These are phyloP conservation scores for Tylopilus vinaceipallidus DNA, from an alignment of 768 basidiomycete species.

Conservation along the genomic window DNA sequence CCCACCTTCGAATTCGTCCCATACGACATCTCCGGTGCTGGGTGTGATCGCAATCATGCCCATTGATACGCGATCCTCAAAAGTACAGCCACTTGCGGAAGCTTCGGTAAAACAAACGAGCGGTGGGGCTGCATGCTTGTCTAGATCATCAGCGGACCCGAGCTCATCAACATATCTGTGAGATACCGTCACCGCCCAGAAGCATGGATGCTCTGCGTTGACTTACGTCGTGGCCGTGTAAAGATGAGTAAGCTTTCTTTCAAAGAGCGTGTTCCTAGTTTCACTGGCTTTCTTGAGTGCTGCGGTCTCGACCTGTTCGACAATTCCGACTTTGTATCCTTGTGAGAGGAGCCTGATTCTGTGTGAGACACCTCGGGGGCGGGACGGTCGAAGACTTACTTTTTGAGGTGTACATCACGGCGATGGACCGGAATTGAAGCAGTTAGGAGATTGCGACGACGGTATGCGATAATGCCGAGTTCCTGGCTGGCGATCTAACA, in stretches of 20 bases:
- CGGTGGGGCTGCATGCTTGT: slow-evolving; percentile 56
- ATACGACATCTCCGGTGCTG: slow-evolving; percentile 88
- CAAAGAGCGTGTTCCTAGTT: slow-evolving; percentile 71
- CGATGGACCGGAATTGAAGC: slow-evolving; percentile 74
- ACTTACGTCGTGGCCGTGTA: slow-evolving; percentile 87
- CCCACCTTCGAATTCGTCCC: slow-evolving; percentile 86
- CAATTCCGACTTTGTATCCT: slow-evolving; percentile 82
- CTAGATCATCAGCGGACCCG: slow-evolving; percentile 62
- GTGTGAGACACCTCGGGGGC: background rate
- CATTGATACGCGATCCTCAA: slow-evolving; percentile 44
- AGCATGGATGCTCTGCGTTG: background rate
- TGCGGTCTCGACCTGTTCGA: slow-evolving; percentile 82
- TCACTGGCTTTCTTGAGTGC: slow-evolving; percentile 84
- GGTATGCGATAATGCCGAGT: slow-evolving; percentile 74
- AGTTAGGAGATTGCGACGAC: slow-evolving; percentile 67
- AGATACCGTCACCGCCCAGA: slow-evolving; percentile 8
- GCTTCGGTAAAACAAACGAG: slow-evolving; percentile 74
- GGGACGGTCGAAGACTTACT: slow-evolving; percentile 41
- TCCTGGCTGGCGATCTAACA: slow-evolving; percentile 68
- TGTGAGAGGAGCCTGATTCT: slow-evolving; percentile 61
- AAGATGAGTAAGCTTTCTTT: slow-evolving; percentile 69
- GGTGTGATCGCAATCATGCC: slow-evolving; percentile 80
- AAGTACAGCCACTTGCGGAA: slow-evolving; percentile 8
- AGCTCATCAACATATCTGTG: slow-evolving; percentile 79
- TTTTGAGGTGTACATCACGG: slow-evolving; percentile 70